Base-by-base conservation (phyloP, 2,329 filamentous ascomycete genomes). In the Trichoderma aggressivum region DNA sequence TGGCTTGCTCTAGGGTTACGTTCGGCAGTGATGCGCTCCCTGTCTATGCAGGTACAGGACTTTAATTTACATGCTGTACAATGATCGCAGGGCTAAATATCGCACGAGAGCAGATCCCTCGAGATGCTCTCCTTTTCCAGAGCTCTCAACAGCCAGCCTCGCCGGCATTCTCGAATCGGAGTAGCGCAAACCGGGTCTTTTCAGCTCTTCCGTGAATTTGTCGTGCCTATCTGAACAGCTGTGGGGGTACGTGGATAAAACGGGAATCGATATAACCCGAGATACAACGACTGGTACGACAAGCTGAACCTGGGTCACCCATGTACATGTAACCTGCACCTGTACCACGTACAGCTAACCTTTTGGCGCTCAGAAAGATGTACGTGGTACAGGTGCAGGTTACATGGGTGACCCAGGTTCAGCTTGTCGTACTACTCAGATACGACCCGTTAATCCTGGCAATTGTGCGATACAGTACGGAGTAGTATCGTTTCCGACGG, bases 31-130 rank as follows among this genome's bases (percentile, higher is more conserved):
- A 21, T 21, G 11, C n/a, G 11, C 47, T 53, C 21, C 47, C 47
- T 53, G 47, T 34, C 56, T 26, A 55, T 55, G 62, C 43, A 50
- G 30, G 62, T 65, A 64, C 36, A 32, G 75, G 18, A 12, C 43
- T 28, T 43, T 39, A 43, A 34, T 26, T 16, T 47, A 32, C 10
- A 18, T 30, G 14, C 18, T 10, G 16, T 3, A 28, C 16, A 14
- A 58, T 58, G 3, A 36, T 5, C 36, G 26, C 12, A 36, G 21
- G n/a, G 28, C 62, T 56, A 16, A 30, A 3, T 55, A 5, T 28
- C 26, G 24, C 18, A 30, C 2, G 24, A 10, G n/a, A 32, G 32
- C 16, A 66, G 24, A 66, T 66, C 24, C 47, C 47, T 34, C 21
- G 34, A 11, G 18, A n/a, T 26, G 11, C 16, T 55, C 30, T 34